Conservation (phyloP, 78 protist genomes). For the Neovahlkampfia damariscottae region DNA sequence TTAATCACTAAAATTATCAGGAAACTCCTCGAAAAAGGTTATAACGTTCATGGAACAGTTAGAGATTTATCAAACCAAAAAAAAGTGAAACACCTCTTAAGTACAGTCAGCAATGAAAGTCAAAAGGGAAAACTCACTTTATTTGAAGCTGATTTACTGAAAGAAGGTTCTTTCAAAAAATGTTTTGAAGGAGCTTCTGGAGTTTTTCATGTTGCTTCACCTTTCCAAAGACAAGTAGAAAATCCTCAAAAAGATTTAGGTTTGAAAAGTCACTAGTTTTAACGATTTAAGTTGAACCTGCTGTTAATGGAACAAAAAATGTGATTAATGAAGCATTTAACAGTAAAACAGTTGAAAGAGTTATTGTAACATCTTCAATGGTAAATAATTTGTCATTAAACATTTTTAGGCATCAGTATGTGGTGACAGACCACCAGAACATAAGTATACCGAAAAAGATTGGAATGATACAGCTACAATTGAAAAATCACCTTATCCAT, state of each 20-base stretch:
- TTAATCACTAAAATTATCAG: too few species aligned
- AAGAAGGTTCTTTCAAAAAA: background rate
- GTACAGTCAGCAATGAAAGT: too few species aligned
- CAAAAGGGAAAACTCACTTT: background rate
- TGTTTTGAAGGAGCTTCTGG: background rate
- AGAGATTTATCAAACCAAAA: background rate
- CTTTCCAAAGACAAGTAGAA: background rate
- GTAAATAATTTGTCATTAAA: background rate
- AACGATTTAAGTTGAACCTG: background rate
- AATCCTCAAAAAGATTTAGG: background rate
- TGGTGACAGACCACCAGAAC: too few species aligned
- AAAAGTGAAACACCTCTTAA: background rate
- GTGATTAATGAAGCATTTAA: background rate
- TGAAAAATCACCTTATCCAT: background rate
- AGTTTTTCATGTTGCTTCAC: slow-evolving; percentile 1
- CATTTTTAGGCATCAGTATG: too few species aligned
- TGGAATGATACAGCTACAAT: background rate
- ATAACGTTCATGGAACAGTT: slow-evolving; percentile 11
- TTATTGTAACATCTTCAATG: background rate
- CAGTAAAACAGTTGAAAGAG: background rate
- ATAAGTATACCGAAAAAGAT: background rate
- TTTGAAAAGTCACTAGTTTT: too few species aligned
- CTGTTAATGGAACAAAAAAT: background rate
- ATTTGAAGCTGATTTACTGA: slow-evolving; percentile 3
- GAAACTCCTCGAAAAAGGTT: background rate